Base-by-base conservation (phyloP, 2,329 filamentous ascomycete genomes). In the Pseudogymnoascus sp. region DNA sequence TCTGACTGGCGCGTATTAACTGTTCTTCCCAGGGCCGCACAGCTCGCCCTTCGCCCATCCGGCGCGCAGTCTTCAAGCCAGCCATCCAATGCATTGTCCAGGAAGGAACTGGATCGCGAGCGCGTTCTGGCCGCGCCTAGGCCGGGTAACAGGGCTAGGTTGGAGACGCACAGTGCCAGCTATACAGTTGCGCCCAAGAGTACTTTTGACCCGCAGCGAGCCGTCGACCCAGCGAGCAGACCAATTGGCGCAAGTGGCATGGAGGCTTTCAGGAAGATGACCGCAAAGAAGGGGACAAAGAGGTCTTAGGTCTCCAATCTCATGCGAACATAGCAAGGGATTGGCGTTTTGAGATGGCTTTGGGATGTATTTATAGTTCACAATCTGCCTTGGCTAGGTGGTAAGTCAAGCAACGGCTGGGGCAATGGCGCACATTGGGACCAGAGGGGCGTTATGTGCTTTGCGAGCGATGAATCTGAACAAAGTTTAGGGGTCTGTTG, bases 221-320 rank as follows among this genome's bases (percentile, higher is more conserved):
- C 76, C 3, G 75, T 79, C 5, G 83, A 84, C 67, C 83, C 72
- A 50, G 63, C 68, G 47, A 63, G 83, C 67, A 78, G 83, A 44
- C 85, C 85, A 10, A 82, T 87, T 66, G 85, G 85, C 61, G 80
- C 84, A n/a, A 80, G 80, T 65, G 85, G 85, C 64, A 78, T 84
- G 73, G 85, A 87, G 68, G 85, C 85, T 1, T 88, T 88, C 76
- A 79, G 83, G 66, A 85, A 80, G 76, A 87, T 88, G 80, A 86
- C 83, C 9, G 80, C 84, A 70, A 87, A 84, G 75, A 70, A 74
- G 62, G 80, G 79, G 66, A 87, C 86, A 77, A 84, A 83, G 76
- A 68, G 70, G 59, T 59, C 57, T 11, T 66, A 57, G 28, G 23
- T 21, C 17, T 15, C 17, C n/a, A 57, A 13, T 33, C 26, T 15